Evolutionary conservation across 2,329 filamentous ascomycete species (phyloP).

Genomic region (Trichoderma koningii): DNA sequence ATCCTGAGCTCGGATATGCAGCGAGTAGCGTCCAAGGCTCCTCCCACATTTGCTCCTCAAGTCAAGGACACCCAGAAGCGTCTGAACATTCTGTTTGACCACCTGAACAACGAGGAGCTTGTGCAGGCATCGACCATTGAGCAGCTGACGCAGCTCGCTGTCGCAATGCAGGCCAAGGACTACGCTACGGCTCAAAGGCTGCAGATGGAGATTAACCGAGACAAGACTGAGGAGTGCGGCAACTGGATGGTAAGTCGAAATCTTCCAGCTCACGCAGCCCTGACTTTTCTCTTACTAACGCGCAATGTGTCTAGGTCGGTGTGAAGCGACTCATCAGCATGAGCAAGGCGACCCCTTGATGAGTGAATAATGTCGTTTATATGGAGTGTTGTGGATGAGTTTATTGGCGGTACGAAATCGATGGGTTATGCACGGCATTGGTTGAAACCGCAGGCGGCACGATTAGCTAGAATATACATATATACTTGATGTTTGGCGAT

Average conservation of each 20-base stretch:
- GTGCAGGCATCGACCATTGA: slow-evolving; percentile 77
- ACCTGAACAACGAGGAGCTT: slow-evolving; percentile 93
- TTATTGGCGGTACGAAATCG: slow-evolving; percentile 32
- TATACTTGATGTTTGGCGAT: slow-evolving; percentile 18
- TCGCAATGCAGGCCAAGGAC: slow-evolving; percentile 67
- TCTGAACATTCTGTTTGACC: slow-evolving; percentile 90
- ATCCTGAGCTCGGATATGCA: slow-evolving; percentile 83
- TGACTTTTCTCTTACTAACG: slow-evolving; percentile 43
- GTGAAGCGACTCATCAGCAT: slow-evolving; percentile 77
- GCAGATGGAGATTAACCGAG: slow-evolving; percentile 73
- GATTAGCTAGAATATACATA: slow-evolving; percentile 32
- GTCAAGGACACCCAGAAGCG: slow-evolving; percentile 94
- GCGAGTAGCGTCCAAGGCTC: slow-evolving; percentile 81
- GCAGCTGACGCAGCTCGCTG: slow-evolving; percentile 64
- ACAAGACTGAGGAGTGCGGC: slow-evolving; percentile 78
- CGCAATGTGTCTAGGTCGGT: slow-evolving; percentile 57
- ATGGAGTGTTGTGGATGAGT: slow-evolving; percentile 28
- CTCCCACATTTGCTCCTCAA: slow-evolving; percentile 81
- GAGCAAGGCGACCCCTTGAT: slow-evolving; percentile 71
- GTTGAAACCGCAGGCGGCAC: slow-evolving; percentile 31
- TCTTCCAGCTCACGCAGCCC: not conserved
- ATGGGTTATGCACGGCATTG: slow-evolving; percentile 30
- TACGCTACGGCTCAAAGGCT: slow-evolving; percentile 68
- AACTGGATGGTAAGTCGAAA: slow-evolving; percentile 76
- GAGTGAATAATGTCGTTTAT: not conserved